Conservation (phyloP, 2,329 filamentous ascomycete genomes). For the Metarhizium anisopliae region DNA sequence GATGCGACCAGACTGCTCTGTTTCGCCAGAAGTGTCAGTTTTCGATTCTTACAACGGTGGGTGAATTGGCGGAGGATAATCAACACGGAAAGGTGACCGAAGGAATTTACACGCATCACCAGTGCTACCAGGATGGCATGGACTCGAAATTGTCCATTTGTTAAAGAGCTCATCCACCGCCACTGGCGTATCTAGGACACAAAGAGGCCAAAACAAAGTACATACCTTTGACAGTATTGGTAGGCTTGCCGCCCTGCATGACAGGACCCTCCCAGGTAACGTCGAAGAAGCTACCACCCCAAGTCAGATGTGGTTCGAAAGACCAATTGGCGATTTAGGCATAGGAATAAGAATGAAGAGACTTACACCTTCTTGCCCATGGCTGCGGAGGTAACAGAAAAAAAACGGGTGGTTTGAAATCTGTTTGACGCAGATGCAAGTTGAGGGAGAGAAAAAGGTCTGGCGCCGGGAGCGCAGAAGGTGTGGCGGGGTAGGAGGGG, state of each 20-base stretch:
- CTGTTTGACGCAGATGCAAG: slow-evolving; percentile 32
- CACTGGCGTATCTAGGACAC: neutral
- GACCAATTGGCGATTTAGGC: neutral
- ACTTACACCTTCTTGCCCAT: slow-evolving; percentile 65
- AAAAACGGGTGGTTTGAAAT: slow-evolving; percentile 32
- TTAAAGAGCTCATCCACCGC: too few species aligned
- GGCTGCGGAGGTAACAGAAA: slow-evolving; percentile 50
- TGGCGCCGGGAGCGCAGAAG: slow-evolving; percentile 28
- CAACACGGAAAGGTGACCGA: neutral
- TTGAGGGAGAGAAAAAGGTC: slow-evolving; percentile 32
- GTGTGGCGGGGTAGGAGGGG: slow-evolving; percentile 39
- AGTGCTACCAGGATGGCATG: too few species aligned
- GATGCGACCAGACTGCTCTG: slow-evolving; percentile 70
- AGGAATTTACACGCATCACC: neutral
- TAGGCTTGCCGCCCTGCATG: slow-evolving; percentile 50
- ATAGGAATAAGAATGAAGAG: neutral
- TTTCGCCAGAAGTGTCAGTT: slow-evolving; percentile 3
- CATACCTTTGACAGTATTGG: slow-evolving; percentile 52
- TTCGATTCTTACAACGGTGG: neutral
- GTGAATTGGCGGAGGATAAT: neutral
- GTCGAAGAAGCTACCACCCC: slow-evolving; percentile 56
- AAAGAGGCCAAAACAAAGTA: neutral
- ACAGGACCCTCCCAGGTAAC: slow-evolving; percentile 64
- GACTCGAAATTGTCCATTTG: too few species aligned
- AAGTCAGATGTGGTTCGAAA: neutral